A percentile compares a stretch with the other conserved stretches of the same genome.
These are phyloP conservation scores for Corchorus olitorius DNA, from an alignment of 345 rosid species.

Conservation along the genomic window DNA sequence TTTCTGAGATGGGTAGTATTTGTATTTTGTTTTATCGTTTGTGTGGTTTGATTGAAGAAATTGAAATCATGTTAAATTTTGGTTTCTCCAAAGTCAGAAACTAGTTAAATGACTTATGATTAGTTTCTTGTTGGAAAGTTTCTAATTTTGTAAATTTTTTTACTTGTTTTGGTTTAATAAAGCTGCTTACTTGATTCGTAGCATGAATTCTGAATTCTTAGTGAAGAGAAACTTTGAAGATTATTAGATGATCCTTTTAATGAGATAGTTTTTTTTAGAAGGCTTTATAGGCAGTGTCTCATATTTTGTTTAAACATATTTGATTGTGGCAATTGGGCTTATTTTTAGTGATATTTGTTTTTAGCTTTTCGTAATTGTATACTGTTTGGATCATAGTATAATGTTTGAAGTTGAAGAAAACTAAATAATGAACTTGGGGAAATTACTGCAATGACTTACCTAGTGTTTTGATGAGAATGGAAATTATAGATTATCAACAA, in stretches of 20 bases:
- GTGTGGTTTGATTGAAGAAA: background rate
- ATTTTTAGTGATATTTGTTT: background rate
- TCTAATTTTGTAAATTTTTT: background rate
- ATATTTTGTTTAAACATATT: background rate
- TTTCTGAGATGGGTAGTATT: background rate
- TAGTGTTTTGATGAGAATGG: background rate
- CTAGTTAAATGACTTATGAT: slow-evolving; percentile 6
- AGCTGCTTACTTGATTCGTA: too few species aligned
- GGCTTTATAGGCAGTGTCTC: background rate
- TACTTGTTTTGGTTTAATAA: too few species aligned
- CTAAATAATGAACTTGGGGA: slow-evolving; percentile 1
- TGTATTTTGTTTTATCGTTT: background rate
- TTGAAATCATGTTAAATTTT: background rate
- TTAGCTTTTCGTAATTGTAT: background rate
- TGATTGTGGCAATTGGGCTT: background rate
- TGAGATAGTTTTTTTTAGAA: background rate
- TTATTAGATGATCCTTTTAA: background rate
- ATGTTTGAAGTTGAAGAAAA: background rate
- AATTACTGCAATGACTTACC: background rate
- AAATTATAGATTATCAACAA: background rate
- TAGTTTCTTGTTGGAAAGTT: slow-evolving; percentile 7
- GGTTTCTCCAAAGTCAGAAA: background rate
- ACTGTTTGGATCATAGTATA: background rate
- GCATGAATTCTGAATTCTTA: too few species aligned
- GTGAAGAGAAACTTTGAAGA: background rate